phyloP scores from a whole-genome alignment of 2,329 filamentous ascomycete species.

The Didymella segeticola region DNA sequence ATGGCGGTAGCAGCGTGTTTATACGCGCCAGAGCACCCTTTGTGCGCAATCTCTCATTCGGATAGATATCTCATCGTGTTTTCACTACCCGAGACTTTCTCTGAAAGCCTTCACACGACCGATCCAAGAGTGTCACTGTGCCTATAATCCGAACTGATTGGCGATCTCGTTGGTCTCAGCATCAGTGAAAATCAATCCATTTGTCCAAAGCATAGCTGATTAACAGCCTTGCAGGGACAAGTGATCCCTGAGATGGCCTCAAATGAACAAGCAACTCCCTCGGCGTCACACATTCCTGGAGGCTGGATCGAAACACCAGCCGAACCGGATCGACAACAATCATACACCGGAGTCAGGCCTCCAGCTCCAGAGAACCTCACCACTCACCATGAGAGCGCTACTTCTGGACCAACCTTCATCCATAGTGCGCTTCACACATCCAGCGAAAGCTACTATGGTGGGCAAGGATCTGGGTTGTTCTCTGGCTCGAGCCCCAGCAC shows the following conservation, averaged over 20 bases:
- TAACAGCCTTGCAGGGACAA: constrained; percentile 8
- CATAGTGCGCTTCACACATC: constrained; percentile 31
- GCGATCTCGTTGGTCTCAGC: not conserved
- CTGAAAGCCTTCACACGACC: not conserved
- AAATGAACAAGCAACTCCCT: constrained; percentile 40
- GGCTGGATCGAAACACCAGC: constrained; percentile 47
- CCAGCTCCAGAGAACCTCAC: constrained; percentile 10
- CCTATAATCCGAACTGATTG: not conserved
- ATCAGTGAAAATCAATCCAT: not conserved
- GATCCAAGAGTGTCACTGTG: not conserved
- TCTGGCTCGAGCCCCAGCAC: constrained; percentile 23
- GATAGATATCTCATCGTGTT: constrained; percentile 1
- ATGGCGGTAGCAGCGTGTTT: constrained; percentile 15
- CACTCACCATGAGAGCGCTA: not conserved
- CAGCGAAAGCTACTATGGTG: constrained; percentile 22
- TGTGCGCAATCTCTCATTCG: constrained; percentile 2
- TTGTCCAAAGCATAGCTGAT: not conserved
- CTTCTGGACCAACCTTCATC: constrained; percentile 18
- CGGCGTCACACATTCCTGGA: constrained; percentile 40
- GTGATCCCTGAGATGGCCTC: constrained; percentile 32
- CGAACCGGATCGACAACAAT: constrained; percentile 31
- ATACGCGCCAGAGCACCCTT: constrained; percentile 7
- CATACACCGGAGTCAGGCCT: constrained; percentile 28
- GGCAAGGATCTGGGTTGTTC: constrained; percentile 13
- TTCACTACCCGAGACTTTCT: not conserved